Evolutionary conservation across 2,329 filamentous ascomycete genomes (phyloP).

Genomic region (Exophiala oligosperma): DNA sequence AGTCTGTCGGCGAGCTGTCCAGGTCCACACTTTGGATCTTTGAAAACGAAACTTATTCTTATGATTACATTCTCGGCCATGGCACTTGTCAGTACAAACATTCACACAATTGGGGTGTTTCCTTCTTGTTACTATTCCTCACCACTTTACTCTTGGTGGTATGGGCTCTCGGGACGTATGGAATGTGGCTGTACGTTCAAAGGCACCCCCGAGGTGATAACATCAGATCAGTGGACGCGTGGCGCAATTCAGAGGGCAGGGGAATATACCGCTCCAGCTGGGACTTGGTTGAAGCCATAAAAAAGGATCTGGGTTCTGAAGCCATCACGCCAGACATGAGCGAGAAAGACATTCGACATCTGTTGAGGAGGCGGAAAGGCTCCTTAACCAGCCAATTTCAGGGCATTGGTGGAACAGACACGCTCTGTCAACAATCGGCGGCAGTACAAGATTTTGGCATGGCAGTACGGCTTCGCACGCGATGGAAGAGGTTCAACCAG

Average conservation of each 20-base stretch:
- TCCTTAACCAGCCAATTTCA: neutral
- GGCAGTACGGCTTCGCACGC: neutral
- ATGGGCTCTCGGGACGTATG: conserved; percentile 37
- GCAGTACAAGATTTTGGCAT: too few species aligned
- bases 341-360: conserved; percentile 14
- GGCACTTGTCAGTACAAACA: conserved; percentile 15
- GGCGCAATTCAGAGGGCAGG: conserved; percentile 8
- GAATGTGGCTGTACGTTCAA: conserved; percentile 38
- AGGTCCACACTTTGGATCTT: conserved; percentile 16
- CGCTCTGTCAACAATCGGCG: too few species aligned
- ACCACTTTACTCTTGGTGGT: conserved; percentile 35
- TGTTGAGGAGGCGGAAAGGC: conserved; percentile 11
- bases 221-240: conserved; percentile 19
- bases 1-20: conserved; percentile 4
- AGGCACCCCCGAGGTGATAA: conserved; percentile 23
- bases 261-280: conserved; percentile 30
- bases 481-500: neutral
- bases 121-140: conserved; percentile 35
- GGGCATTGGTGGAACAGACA: too few species aligned
- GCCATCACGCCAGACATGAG: conserved; percentile 12
- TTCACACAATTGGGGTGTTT: conserved; percentile 40
- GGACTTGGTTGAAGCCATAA: conserved; percentile 20
- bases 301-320: conserved; percentile 17
- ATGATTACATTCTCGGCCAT: conserved; percentile 15
- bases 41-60: conserved; percentile 18